A percentile compares a stretch with the other conserved stretches of the same genome.
Evolutionary conservation across 2,329 filamentous ascomycete species (phyloP).

Genomic region (Blastomyces emzantsi): DNA sequence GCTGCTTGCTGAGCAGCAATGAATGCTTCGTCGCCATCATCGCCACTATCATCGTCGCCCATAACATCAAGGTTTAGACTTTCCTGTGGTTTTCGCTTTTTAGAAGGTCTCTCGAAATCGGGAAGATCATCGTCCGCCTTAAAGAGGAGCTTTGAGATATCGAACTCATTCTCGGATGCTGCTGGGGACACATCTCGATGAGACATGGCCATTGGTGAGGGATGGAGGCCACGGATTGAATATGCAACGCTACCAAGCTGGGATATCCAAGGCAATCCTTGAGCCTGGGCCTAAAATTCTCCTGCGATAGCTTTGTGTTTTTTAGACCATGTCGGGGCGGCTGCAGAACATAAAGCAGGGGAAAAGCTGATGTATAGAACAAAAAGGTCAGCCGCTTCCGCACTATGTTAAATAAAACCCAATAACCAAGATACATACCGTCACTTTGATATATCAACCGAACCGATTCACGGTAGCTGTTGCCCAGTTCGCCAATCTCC

Average conservation of each 20-base stretch:
- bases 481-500: not conserved
- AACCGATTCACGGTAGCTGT: too few relatives aligned
- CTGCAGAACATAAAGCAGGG: not conserved
- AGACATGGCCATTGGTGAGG: constrained; percentile 47
- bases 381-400: not conserved
- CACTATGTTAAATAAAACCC: not conserved
- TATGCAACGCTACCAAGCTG: not conserved
- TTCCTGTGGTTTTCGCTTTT: constrained; percentile 27
- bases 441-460: not conserved
- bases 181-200: constrained; percentile 69
- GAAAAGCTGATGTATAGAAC: not conserved
- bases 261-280: constrained; percentile 1
- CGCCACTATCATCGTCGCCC: constrained; percentile 49
- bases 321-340: not conserved
- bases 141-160: constrained; percentile 74
- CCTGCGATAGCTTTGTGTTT: not conserved
- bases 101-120: constrained; percentile 32
- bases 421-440: constrained; percentile 1
- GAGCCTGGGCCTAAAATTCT: not conserved
- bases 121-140: constrained; percentile 49
- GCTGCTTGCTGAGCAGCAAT: constrained; percentile 82
- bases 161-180: constrained; percentile 79
- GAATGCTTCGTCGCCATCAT: constrained; percentile 67
- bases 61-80: constrained; percentile 45
- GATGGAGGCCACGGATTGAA: not conserved